Evolutionary conservation across 331 rosid species (phyloP).

Genomic region (Telfairia occidentalis): DNA sequence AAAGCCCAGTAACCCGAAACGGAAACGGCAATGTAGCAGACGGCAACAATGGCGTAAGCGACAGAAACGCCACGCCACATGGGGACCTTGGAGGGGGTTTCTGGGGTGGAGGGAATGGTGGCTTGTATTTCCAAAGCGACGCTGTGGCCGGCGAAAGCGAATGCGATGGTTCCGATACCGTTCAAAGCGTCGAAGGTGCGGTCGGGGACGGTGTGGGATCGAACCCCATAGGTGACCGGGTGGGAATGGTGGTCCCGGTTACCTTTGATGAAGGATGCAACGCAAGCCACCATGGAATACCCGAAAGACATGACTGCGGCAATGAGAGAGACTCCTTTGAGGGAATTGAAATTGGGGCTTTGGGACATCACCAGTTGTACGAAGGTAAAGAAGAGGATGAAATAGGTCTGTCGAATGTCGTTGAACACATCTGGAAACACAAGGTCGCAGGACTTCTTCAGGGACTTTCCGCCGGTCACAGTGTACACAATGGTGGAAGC

Average conservation of each 20-base stretch:
- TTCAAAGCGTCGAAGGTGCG: conserved; percentile 29
- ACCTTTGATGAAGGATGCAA: conserved; percentile 27
- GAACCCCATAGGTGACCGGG: conserved; percentile 17
- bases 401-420: conserved; percentile 29
- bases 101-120: conserved; percentile 51
- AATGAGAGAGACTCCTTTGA: conserved; percentile 37
- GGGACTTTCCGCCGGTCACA: conserved; percentile 59
- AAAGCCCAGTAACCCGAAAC: conserved; percentile 58
- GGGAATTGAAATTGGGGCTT: conserved; percentile 42
- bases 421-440: background rate
- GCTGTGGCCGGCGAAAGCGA: conserved; percentile 66
- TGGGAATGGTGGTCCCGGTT: background rate
- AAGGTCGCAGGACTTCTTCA: conserved; percentile 40
- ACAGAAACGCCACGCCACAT: conserved; percentile 54
- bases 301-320: conserved; percentile 57
- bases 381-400: conserved; percentile 25
- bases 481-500: conserved; percentile 47
- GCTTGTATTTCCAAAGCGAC: conserved; percentile 65
- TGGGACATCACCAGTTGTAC: conserved; percentile 42
- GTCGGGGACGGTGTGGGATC: conserved; percentile 21
- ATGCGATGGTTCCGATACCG: conserved; percentile 58
- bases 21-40: conserved; percentile 39
- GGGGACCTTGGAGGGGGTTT: conserved; percentile 39
- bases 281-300: conserved; percentile 38
- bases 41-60: conserved; percentile 37